Conservation (phyloP, 495 filamentous ascomycete species). For the Penicillium alfredii region DNA sequence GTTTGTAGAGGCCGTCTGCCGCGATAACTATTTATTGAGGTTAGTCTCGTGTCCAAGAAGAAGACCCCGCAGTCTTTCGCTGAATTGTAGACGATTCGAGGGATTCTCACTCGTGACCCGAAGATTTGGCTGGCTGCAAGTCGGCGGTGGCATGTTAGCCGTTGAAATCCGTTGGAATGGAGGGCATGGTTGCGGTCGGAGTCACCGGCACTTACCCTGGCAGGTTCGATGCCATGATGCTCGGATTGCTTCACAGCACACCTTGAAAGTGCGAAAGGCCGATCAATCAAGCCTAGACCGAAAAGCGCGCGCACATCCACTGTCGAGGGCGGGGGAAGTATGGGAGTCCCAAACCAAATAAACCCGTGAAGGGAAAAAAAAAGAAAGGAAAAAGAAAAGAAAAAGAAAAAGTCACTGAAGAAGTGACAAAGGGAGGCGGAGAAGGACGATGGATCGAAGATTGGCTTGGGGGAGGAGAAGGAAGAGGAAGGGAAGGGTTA, state of each 20-base stretch:
- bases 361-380: too few species aligned
- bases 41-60: constrained; percentile 16
- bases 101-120: constrained; percentile 56
- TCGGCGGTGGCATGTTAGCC: constrained; percentile 24
- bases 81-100: constrained; percentile 8
- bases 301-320: constrained; percentile 40
- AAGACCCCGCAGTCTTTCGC: constrained; percentile 21
- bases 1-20: constrained; percentile 95
- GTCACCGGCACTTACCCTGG: constrained; percentile 44
- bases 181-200: too few species aligned
- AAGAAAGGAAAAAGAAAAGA: constrained; percentile 11
- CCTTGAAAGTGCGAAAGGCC: constrained; percentile 30
- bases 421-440: constrained; percentile 8
- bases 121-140: constrained; percentile 52
- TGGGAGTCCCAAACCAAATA: too few species aligned
- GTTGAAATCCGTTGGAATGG: too few species aligned
- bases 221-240: constrained; percentile 55
- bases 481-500: constrained; percentile 19
- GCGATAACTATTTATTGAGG: constrained; percentile 69
- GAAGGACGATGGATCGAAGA: constrained; percentile 7
- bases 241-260: constrained; percentile 28
- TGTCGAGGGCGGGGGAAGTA: constrained; percentile 23
- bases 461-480: constrained; percentile 19
- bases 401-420: constrained; percentile 10
- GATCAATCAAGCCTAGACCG: constrained; percentile 39